phyloP scores from a whole-genome alignment of 2,329 filamentous ascomycete species.

The Amesomyces nigricolor region DNA sequence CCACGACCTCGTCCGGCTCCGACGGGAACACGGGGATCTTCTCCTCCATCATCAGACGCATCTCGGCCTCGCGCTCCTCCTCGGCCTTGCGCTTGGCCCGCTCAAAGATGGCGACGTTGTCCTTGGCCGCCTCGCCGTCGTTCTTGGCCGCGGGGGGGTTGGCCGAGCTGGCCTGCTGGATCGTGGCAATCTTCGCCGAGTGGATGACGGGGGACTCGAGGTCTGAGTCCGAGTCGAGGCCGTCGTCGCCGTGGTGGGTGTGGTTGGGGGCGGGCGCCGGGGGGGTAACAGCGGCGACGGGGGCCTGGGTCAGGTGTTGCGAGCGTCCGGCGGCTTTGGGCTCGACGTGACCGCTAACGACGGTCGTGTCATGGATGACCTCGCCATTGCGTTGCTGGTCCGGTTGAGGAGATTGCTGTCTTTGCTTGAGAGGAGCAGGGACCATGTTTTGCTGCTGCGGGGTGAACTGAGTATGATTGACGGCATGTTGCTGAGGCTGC shows the following conservation, averaged over 20 bases:
- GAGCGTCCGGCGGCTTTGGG: constrained; percentile 18
- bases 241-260: background rate
- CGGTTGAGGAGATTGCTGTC: background rate
- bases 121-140: constrained; percentile 27
- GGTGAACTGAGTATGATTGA: too few relatives aligned
- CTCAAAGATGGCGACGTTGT: constrained; percentile 34
- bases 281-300: background rate
- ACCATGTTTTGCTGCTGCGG: too few relatives aligned
- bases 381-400: background rate
- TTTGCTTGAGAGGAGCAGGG: background rate
- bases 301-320: constrained; percentile 11
- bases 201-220: constrained; percentile 16
- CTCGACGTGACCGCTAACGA: constrained; percentile 12
- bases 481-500: too few relatives aligned
- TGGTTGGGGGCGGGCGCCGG: background rate
- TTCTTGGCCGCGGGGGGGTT: constrained; percentile 10
- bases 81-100: constrained; percentile 39
- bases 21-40: constrained; percentile 43
- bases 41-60: constrained; percentile 37
- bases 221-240: constrained; percentile 15
- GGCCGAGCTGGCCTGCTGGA: constrained; percentile 13
- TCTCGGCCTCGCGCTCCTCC: constrained; percentile 18
- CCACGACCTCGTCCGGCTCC: constrained; percentile 31
- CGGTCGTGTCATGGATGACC: background rate
- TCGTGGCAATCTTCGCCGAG: constrained; percentile 10